Base-by-base conservation (phyloP, 73 alveolate species). In the Paramecium pentaurelia region DNA sequence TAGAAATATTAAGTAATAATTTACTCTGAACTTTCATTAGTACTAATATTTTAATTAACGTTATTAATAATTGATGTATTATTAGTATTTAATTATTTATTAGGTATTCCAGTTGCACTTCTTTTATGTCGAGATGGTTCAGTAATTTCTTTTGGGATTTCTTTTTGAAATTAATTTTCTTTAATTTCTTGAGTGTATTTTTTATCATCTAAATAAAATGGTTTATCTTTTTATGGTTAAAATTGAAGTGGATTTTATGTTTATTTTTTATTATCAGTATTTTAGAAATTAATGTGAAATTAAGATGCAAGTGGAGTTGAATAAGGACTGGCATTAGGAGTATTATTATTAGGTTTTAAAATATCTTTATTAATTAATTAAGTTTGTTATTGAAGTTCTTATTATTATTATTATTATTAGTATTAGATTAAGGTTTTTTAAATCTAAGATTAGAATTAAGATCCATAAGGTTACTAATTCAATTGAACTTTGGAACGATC, bases 241-340 rank as follows among this genome's bases (percentile, higher is more conserved):
- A 18, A 54, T 54, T 54, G 36, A 54, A 54, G 70, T n/a, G 70
- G 70, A 54, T 54, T 80, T 51, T 28, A 12, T 4, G 9, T 7
- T 32, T 80, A n/a, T 80, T 80, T 80, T 44, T 80, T 49, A 27
- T 80, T 44, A 28, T 80, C 91, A 7, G 91, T 45, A 45, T 54
- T 54, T 54, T 54, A 54, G 70, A 80, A 80, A 64, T 64, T 64
- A 6, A 64, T 64, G 20, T 44, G 44, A 28, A 80, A 80, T 36
- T 80, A 22, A 2, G 71, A 80, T 25, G 77, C 71, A 14, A 80
- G 58, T 4, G 91, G 91, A 45, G 91, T 80, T 3, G 84, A 64
- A 64, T 64, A 64, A 18, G 91, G 91, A 45, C 64, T 80, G 34
- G 91, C 91, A 80, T 80, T 80, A 11, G 91, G 91, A 42, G 91